Conservation (phyloP, 306 rosid species). For the Sicyos edulis region DNA sequence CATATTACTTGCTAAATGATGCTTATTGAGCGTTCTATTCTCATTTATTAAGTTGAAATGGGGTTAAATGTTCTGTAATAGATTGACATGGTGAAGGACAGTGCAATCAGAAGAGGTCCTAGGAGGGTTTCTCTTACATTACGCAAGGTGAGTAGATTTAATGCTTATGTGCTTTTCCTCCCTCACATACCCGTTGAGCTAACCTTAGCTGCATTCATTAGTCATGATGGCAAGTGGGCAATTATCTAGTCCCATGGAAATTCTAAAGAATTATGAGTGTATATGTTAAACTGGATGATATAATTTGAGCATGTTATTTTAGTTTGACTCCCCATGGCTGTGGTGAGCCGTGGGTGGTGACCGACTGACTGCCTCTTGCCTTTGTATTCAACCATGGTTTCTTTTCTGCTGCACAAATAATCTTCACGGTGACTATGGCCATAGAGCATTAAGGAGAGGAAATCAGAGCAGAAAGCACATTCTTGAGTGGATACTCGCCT, state of each 20-base stretch:
- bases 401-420: background rate
- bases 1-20: constrained; percentile 9
- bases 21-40: background rate
- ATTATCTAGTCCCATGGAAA: background rate
- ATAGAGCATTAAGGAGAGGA: background rate
- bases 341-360: too few relatives aligned
- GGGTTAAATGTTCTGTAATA: constrained; percentile 26
- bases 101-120: constrained; percentile 51
- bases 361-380: too few relatives aligned
- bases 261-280: background rate
- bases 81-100: constrained; percentile 64
- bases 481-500: too few relatives aligned
- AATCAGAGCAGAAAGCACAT: background rate
- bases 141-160: constrained; percentile 53
- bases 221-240: background rate
- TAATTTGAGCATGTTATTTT: background rate
- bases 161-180: background rate
- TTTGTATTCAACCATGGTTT: background rate
- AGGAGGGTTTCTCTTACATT: constrained; percentile 88
- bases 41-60: constrained; percentile 20
- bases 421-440: background rate
- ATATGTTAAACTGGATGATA: background rate
- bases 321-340: background rate
- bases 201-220: constrained; percentile 10
- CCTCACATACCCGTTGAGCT: background rate